Percentiles rank a stretch among this genome's conserved stretches.
These are phyloP conservation scores for Ulvella scutata DNA, from an alignment of 139 green algal species.

Conservation along the genomic window DNA sequence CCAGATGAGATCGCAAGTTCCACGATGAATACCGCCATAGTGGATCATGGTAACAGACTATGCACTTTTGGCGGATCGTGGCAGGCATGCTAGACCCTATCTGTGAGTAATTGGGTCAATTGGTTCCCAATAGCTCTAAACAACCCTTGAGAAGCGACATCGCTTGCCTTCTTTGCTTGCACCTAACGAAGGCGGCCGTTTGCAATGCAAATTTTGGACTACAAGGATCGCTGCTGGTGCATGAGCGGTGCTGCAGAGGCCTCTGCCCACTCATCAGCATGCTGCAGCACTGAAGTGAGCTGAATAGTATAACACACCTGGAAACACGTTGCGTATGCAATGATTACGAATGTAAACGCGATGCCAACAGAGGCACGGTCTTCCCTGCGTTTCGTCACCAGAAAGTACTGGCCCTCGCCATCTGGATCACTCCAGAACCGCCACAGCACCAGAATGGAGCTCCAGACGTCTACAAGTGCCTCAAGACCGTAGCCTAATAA, in stretches of 20 bases:
- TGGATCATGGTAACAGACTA: too few species aligned
- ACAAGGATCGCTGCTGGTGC: too few species aligned
- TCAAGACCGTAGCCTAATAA: constrained; percentile 11
- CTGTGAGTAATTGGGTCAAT: too few species aligned
- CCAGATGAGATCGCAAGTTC: neutral
- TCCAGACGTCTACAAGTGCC: constrained; percentile 11
- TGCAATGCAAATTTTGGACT: too few species aligned
- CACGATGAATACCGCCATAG: neutral
- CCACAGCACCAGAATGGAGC: constrained; percentile 12
- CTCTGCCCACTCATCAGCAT: neutral
- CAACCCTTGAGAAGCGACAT: neutral
- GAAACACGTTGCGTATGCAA: neutral
- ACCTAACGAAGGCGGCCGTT: too few species aligned
- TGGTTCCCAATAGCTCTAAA: neutral
- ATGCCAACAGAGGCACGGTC: constrained; percentile 9
- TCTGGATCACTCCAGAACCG: constrained; percentile 4
- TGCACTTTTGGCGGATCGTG: too few species aligned
- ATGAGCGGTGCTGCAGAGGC: too few species aligned
- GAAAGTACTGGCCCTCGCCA: constrained; percentile 1
- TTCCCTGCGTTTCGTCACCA: constrained; percentile 3
- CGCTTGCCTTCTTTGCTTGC: too few species aligned
- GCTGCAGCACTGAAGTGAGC: neutral
- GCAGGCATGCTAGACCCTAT: too few species aligned
- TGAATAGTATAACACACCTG: constrained; percentile 5
- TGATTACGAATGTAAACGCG: neutral